These are phyloP conservation scores for Camillea tinctor DNA, from an alignment of 2,329 filamentous ascomycete genomes.

Conservation along the genomic window DNA sequence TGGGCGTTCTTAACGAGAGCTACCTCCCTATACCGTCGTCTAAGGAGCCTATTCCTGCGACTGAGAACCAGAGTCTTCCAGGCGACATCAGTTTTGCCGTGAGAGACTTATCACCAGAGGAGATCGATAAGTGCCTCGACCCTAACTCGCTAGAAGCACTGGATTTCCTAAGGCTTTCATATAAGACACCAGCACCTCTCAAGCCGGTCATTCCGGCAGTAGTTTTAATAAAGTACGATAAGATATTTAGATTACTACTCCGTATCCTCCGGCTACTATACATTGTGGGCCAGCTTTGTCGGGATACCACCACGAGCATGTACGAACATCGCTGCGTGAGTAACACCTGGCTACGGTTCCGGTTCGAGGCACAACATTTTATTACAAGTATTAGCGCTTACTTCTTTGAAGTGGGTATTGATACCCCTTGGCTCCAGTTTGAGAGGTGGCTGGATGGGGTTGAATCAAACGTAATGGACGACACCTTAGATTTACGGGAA, in stretches of 20 bases:
- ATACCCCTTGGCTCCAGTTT: conserved; percentile 70
- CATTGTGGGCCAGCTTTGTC: conserved; percentile 65
- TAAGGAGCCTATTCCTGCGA: conserved; percentile 29
- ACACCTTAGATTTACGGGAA: conserved; percentile 30
- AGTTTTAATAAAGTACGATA: conserved; percentile 77
- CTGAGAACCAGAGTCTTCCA: conserved; percentile 48
- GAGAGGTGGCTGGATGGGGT: conserved; percentile 63
- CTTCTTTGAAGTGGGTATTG: conserved; percentile 76
- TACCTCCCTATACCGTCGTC: conserved; percentile 42
- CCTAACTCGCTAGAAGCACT: conserved; percentile 80
- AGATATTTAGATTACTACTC: conserved; percentile 77
- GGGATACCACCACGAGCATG: conserved; percentile 48
- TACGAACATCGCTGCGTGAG: conserved; percentile 36
- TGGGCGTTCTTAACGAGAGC: conserved; percentile 78
- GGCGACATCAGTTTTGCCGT: conserved; percentile 80
- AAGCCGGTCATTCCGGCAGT: conserved; percentile 69
- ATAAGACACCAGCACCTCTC: conserved; percentile 72
- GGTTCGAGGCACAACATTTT: conserved; percentile 78
- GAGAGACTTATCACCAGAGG: conserved; percentile 72
- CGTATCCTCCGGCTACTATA: conserved; percentile 77
- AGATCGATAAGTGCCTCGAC: conserved; percentile 81
- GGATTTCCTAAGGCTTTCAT: conserved; percentile 89
- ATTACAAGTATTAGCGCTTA: conserved; percentile 71
- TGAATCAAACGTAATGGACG: conserved; percentile 52
- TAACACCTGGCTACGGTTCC: conserved; percentile 57